Percentiles rank a stretch among this genome's conserved stretches.
Conservation (phyloP, 2,329 filamentous ascomycete genomes). For the Onygenales sp. region DNA sequence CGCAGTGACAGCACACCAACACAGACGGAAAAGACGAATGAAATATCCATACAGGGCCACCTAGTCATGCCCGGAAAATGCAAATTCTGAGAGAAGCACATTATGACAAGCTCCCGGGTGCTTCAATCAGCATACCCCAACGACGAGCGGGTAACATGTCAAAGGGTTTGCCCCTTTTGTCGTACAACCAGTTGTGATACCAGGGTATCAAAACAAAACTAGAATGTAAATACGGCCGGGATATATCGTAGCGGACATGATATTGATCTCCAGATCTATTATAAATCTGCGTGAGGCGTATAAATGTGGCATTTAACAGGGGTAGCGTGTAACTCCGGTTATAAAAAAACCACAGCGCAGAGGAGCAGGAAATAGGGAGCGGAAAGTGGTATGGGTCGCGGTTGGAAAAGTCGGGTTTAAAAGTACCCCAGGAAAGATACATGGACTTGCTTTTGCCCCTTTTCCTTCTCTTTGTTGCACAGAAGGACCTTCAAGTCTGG, state of each 20-base stretch:
- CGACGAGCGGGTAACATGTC: not conserved
- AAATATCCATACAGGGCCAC: not conserved
- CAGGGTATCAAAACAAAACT: not conserved
- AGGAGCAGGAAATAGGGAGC: too few species aligned
- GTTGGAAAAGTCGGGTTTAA: too few species aligned
- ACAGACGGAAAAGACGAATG: not conserved
- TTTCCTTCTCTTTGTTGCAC: too few species aligned
- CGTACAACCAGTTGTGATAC: not conserved
- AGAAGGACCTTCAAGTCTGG: too few species aligned
- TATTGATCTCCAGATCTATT: not conserved
- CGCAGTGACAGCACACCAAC: not conserved
- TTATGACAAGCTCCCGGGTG: not conserved
- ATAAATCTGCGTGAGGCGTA: not conserved
- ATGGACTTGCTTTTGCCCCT: too few species aligned
- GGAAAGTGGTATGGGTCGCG: too few species aligned
- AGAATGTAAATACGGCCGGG: not conserved
- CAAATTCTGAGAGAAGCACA: not conserved
- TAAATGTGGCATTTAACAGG: not conserved
- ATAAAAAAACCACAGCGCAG: not conserved
- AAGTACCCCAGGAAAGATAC: too few species aligned
- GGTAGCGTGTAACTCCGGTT: not conserved
- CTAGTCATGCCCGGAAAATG: not conserved
- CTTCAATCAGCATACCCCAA: not conserved
- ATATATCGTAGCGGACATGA: not conserved
- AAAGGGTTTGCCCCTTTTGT: constrained; percentile 1